Percentiles rank a stretch among this genome's conserved stretches.
phyloP scores from a whole-genome alignment of 257 asterid genomes.

The Solanum ahanhuiri region DNA sequence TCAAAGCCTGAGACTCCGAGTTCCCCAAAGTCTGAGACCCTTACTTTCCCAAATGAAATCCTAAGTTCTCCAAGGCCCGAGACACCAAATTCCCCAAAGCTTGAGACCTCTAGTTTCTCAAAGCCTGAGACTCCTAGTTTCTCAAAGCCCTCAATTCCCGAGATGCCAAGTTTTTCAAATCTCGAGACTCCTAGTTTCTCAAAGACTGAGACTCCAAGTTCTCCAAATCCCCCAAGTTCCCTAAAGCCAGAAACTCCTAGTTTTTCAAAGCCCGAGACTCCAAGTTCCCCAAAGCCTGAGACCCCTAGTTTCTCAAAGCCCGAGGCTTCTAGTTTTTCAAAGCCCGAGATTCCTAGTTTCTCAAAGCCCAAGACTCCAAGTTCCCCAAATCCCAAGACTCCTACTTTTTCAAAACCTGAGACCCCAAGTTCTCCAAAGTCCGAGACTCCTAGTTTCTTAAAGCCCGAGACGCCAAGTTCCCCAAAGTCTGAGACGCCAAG shows the following conservation, averaged over 20 bases:
- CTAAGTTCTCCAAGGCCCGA: not conserved
- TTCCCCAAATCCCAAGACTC: accelerated
- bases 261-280: accelerated
- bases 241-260: not conserved
- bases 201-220: not conserved
- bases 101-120: accelerated
- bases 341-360: not conserved
- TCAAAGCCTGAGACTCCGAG: not conserved
- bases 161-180: not conserved
- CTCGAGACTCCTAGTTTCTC: not conserved
- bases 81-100: not conserved
- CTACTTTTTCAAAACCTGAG: accelerated
- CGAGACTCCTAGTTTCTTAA: too few relatives aligned
- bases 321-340: accelerated
- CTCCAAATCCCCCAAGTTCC: not conserved
- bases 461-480: too few relatives aligned
- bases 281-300: accelerated
- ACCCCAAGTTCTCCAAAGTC: accelerated
- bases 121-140: not conserved
- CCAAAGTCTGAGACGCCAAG: too few relatives aligned
- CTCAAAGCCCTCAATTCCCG: not conserved
- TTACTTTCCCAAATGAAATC: not conserved
- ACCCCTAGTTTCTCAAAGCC: accelerated
- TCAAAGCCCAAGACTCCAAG: not conserved
- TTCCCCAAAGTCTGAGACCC: not conserved